Percentiles rank a stretch among this genome's conserved stretches.
These are phyloP conservation scores for Discostella pseudostelligera DNA, from an alignment of 108 stramenopile species.

Conservation along the genomic window DNA sequence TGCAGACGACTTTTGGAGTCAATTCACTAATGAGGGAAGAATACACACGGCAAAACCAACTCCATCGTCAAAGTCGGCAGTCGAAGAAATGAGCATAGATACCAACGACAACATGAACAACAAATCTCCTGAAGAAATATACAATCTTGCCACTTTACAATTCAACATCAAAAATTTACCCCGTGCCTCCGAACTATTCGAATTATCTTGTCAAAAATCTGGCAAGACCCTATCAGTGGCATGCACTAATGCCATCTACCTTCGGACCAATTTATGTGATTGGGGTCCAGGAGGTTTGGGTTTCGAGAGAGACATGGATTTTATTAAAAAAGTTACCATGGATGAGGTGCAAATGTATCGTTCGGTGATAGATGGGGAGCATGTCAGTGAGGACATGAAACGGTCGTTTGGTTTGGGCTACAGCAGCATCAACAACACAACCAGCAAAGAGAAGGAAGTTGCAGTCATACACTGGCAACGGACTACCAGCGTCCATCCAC, in stretches of 20 bases:
- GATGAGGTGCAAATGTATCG: constrained; percentile 42
- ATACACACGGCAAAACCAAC: constrained; percentile 4
- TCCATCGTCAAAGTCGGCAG: not conserved
- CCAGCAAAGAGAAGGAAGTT: not conserved
- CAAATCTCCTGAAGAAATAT: constrained; percentile 66
- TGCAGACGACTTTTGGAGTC: constrained; percentile 15
- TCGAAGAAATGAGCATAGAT: not conserved
- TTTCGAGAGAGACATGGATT: constrained; percentile 71
- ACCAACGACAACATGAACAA: constrained; percentile 2
- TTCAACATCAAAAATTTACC: constrained; percentile 63
- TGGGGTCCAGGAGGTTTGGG: constrained; percentile 75
- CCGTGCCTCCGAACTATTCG: constrained; percentile 70
- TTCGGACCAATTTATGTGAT: constrained; percentile 70
- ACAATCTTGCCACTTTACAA: constrained; percentile 61
- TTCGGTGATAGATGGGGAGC: constrained; percentile 28
- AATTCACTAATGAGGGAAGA: constrained; percentile 14
- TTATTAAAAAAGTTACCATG: constrained; percentile 48
- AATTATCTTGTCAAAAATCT: constrained; percentile 68
- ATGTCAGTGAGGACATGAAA: constrained; percentile 1
- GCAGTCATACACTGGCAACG: constrained; percentile 60
- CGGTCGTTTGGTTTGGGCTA: constrained; percentile 19
- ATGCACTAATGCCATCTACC: constrained; percentile 79
- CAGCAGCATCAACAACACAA: not conserved
- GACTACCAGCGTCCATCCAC: constrained; percentile 61
- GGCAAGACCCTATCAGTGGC: constrained; percentile 46